Conservation (phyloP, 2,329 filamentous ascomycete genomes). For the Aspergillus sp. region DNA sequence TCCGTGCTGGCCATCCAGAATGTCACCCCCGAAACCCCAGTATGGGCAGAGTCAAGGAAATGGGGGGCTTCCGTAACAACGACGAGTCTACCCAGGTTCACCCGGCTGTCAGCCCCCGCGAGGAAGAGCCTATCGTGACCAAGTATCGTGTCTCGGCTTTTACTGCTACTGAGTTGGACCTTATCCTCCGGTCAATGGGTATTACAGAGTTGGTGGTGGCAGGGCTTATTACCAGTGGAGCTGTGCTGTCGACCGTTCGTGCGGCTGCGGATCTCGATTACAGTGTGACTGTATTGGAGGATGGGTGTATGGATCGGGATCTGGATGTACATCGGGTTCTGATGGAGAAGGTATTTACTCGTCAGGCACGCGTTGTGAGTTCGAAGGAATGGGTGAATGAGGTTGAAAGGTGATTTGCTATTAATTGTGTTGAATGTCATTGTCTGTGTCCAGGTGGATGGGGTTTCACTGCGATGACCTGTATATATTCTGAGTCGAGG, state of each 20-base stretch:
- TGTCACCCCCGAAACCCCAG: constrained; percentile 28
- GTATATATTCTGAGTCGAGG: no score
- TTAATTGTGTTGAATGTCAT: no score
- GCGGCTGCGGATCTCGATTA: constrained; percentile 43
- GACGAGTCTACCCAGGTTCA: constrained; percentile 24
- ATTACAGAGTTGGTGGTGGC: constrained; percentile 35
- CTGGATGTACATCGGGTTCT: constrained; percentile 37
- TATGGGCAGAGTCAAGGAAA: constrained; percentile 4
- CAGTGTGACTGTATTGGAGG: constrained; percentile 34
- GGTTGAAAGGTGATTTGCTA: no score
- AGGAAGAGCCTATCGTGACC: constrained; percentile 34
- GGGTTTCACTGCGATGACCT: no score
- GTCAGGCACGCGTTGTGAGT: constrained; percentile 31
- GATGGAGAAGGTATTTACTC: constrained; percentile 37
- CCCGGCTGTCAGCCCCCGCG: constrained; percentile 21
- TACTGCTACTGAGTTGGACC: constrained; percentile 37
- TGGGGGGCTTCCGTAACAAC: neutral
- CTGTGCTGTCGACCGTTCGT: constrained; percentile 41
- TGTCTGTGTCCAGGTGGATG: no score
- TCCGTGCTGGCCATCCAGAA: constrained; percentile 37
- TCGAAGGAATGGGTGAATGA: constrained; percentile 32
- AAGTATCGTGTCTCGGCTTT: constrained; percentile 44
- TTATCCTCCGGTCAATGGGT: constrained; percentile 34
- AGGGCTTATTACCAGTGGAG: constrained; percentile 40
- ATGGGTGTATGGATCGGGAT: constrained; percentile 40